Evolutionary conservation across 345 rosid species (phyloP), one percentile per base, ranked within the genome.

Genomic region (Eutrema heterophyllum): DNA sequence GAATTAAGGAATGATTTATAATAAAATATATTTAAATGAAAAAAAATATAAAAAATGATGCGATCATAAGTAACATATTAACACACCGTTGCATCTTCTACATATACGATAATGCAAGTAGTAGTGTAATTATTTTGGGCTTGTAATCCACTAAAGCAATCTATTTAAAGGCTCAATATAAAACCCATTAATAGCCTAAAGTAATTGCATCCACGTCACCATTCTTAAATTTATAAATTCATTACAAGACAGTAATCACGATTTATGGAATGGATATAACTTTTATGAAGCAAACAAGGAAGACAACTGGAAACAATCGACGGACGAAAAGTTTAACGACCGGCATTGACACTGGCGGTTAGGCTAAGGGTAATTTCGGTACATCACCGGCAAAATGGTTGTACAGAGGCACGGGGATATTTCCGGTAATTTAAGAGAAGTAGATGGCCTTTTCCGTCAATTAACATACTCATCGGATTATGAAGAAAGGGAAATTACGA

Each of bases 381-480:
- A 74, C 66, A 74, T 67, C 67, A 56, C 52, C 78, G 73, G 67
- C 4, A 74, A 74, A 57, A 52, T 59, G 43, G 58, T 9, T 70
- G 36, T 9, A 27, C 38, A 26, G 46, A 39, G 63, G 29, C 9
- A 57, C 40, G 66, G 41, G 78, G 63, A 59, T 32, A 14, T 27
- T 60, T 12, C 62, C 81, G 70, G 75, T 77, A 75, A 75, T 80
- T 75, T 52, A 38, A 55, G 54, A 18, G 44, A 75, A 50, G 24
- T 48, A 30, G 52, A 83, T 78, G 86, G 76, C 62, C 79, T 69
- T 81, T 85, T 75, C 80, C 78, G 86, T 81, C 82, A 73, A 78
- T 72, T 70, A 30, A 21, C 44, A 41, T 14, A 44, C 48, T 26
- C 66, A 53, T 63, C 80, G 70, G 75, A 64, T 53, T 48, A 70